These are phyloP conservation scores for Stephania yunnanensis DNA, from an alignment of 164 flowering plant genomes.

Conservation along the genomic window DNA sequence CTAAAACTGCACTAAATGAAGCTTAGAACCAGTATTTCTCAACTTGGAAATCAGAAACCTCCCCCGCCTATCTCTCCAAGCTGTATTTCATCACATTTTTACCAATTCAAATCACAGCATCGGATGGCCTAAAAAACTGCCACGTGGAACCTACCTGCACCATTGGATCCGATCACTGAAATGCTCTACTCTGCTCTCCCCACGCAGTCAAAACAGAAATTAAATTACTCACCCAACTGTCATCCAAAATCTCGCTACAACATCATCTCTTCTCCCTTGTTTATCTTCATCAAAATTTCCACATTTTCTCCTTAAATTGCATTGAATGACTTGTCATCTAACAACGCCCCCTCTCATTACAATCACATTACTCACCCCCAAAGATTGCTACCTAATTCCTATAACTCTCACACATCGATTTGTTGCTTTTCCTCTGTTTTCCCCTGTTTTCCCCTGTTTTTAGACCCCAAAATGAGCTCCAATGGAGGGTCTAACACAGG, in stretches of 20 bases:
- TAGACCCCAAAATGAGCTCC: slow-evolving; percentile 10
- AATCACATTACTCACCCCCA: neutral
- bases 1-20: too few relatives aligned
- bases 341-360: neutral
- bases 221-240: neutral
- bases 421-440: neutral
- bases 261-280: neutral
- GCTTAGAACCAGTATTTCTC: too few relatives aligned
- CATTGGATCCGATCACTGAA: neutral
- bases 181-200: too few relatives aligned
- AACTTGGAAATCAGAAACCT: too few relatives aligned
- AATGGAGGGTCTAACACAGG: neutral
- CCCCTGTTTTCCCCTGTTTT: neutral
- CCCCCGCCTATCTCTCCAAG: too few relatives aligned
- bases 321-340: neutral
- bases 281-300: neutral
- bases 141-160: neutral
- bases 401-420: neutral
- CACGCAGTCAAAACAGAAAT: neutral
- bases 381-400: neutral
- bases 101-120: neutral
- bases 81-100: too few relatives aligned
- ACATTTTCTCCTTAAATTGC: neutral
- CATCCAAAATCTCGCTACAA: neutral
- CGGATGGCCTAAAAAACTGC: neutral